Evolutionary conservation across 1,139 yeast species (phyloP).

Genomic region (Scheffersomyces stambukii): DNA sequence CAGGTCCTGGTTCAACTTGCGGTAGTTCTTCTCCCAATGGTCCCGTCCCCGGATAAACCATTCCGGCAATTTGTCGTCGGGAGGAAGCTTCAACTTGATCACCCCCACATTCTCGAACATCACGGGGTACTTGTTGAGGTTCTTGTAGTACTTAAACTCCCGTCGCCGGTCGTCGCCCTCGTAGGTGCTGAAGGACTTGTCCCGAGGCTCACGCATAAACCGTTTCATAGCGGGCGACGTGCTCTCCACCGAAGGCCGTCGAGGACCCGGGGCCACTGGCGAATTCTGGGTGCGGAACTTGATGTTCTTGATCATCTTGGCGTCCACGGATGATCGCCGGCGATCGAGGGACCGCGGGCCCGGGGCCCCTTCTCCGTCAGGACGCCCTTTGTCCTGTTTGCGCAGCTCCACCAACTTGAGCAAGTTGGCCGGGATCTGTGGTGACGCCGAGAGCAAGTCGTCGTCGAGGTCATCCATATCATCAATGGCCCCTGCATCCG

Average conservation of each 20-base stretch:
- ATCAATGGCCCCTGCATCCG: slow-evolving; percentile 14
- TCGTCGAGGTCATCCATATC: slow-evolving; percentile 46
- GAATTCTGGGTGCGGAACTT: slow-evolving; percentile 22
- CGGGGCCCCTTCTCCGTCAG: slow-evolving; percentile 13
- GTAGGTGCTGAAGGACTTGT: background rate
- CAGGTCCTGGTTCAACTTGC: too few relatives aligned
- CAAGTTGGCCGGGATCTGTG: slow-evolving; percentile 62
- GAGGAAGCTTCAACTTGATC: slow-evolving; percentile 53
- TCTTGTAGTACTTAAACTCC: slow-evolving; percentile 38
- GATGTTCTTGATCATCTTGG: slow-evolving; percentile 21
- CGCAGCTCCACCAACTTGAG: slow-evolving; percentile 53
- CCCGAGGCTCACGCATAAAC: background rate
- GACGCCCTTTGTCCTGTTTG: slow-evolving; percentile 24
- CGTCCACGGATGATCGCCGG: slow-evolving; percentile 34
- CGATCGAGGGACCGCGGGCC: slow-evolving; percentile 15
- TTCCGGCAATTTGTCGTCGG: slow-evolving; percentile 56
- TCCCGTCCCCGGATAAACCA: slow-evolving; percentile 69
- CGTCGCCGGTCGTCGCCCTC: slow-evolving; percentile 12
- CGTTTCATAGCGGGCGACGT: slow-evolving; percentile 7
- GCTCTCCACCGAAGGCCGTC: background rate
- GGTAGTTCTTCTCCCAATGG: slow-evolving; percentile 57
- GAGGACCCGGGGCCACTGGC: background rate
- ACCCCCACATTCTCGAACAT: slow-evolving; percentile 35
- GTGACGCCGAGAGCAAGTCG: slow-evolving; percentile 55
- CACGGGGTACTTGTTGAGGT: slow-evolving; percentile 24